phyloP scores from a whole-genome alignment of 345 rosid genomes.

The Trapa bicornis region DNA sequence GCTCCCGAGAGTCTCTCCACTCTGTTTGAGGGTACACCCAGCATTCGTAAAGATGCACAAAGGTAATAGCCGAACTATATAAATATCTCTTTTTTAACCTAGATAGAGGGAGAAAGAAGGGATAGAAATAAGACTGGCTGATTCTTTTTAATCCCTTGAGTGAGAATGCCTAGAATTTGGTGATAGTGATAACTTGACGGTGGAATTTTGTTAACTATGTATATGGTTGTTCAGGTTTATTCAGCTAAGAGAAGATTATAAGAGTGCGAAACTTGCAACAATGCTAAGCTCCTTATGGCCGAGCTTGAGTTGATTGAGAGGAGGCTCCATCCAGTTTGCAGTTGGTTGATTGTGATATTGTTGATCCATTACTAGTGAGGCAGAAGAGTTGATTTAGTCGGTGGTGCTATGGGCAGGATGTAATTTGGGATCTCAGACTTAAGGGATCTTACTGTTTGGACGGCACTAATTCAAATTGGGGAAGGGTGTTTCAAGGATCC shows the following conservation, averaged over 20 bases:
- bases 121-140: not conserved
- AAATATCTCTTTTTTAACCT: not conserved
- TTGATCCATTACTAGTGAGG: not conserved
- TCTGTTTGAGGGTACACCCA: conserved; percentile 89
- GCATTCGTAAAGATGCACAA: conserved; percentile 85
- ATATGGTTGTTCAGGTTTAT: conserved; percentile 48
- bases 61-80: conserved; percentile 26
- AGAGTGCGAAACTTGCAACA: conserved; percentile 86
- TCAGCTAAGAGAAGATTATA: conserved; percentile 90
- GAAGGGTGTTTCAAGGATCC: not conserved
- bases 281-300: conserved; percentile 72
- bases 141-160: not conserved
- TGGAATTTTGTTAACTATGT: not conserved
- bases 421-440: not conserved
- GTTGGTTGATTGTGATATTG: not conserved
- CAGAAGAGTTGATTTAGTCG: not conserved
- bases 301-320: conserved; percentile 18
- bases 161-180: not conserved
- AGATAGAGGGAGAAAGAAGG: not conserved
- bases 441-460: not conserved
- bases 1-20: conserved; percentile 94
- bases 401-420: not conserved
- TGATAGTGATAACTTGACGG: not conserved
- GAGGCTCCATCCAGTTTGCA: not conserved
- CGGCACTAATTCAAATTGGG: not conserved